Evolutionary conservation across 2,329 filamentous ascomycete species (phyloP).

Genomic region (Aspergillus quadrilineatus): DNA sequence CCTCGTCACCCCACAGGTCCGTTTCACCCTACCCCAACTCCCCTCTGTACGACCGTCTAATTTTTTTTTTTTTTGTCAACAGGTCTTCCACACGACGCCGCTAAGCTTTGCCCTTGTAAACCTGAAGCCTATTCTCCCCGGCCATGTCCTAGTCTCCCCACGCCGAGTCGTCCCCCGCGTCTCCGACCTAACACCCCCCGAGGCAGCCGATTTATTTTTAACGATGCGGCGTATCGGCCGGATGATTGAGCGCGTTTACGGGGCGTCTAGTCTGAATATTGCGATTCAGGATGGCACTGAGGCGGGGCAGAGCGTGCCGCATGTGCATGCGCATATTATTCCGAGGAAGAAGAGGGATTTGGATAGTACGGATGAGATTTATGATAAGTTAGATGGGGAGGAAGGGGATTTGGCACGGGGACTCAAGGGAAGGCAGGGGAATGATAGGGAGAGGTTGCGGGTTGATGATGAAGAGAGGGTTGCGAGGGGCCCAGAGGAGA

Average conservation of each 20-base stretch:
- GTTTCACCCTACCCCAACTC: neutral
- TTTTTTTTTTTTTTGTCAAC: neutral
- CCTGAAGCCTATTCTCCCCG: conserved; percentile 88
- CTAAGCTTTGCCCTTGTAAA: conserved; percentile 89
- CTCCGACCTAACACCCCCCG: conserved; percentile 67
- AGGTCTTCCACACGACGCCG: conserved; percentile 85
- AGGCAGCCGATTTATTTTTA: conserved; percentile 83
- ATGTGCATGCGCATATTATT: conserved; percentile 91
- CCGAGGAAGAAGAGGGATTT: conserved; percentile 64
- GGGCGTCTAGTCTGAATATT: conserved; percentile 79
- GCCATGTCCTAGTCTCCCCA: conserved; percentile 89
- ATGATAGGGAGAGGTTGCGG: conserved; percentile 17
- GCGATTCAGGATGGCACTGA: conserved; percentile 91
- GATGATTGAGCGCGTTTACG: conserved; percentile 65
- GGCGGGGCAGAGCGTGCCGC: conserved; percentile 89
- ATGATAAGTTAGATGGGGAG: conserved; percentile 77
- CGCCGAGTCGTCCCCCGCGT: conserved; percentile 68
- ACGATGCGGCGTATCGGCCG: conserved; percentile 79
- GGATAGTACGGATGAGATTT: conserved; percentile 70
- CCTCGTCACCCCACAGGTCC: conserved; percentile 71
- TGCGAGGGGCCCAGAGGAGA: conserved; percentile 48
- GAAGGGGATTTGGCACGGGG: conserved; percentile 73
- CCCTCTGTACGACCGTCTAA: neutral
- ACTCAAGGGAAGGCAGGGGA: conserved; percentile 49
- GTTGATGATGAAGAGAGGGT: conserved; percentile 55